Percentiles rank a stretch among this genome's conserved stretches.
These are phyloP conservation scores for Tetraselmis striata DNA, from an alignment of 139 green algal genomes.

Conservation along the genomic window DNA sequence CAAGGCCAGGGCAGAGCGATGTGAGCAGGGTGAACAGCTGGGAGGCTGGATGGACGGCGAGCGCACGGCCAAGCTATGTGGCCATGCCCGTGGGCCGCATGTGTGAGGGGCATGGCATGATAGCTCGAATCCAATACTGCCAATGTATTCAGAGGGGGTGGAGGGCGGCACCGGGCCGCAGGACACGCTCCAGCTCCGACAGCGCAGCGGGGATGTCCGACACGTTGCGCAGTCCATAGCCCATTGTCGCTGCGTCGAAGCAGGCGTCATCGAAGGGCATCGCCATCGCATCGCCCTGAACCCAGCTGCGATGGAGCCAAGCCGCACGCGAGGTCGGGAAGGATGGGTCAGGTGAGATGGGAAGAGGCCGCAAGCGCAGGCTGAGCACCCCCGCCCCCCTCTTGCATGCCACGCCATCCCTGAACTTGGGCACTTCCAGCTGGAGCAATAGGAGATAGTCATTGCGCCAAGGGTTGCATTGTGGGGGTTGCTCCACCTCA, in stretches of 20 bases:
- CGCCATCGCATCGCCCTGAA: constrained; percentile 87
- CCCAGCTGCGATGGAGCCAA: too few species aligned
- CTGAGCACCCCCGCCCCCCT: neutral
- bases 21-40: too few species aligned
- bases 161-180: constrained; percentile 55
- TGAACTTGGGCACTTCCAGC: neutral
- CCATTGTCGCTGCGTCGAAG: constrained; percentile 92
- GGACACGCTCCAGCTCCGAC: constrained; percentile 79
- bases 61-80: too few species aligned
- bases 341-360: neutral
- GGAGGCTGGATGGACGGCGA: too few species aligned
- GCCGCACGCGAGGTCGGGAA: neutral
- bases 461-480: too few species aligned
- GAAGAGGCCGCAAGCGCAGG: neutral
- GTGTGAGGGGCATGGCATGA: too few species aligned
- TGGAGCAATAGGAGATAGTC: neutral
- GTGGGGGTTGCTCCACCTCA: too few species aligned
- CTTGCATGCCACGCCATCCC: neutral
- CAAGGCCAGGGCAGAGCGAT: too few species aligned
- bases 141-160: too few species aligned
- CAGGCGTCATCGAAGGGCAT: constrained; percentile 72
- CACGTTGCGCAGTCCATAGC: constrained; percentile 94
- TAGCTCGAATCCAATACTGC: too few species aligned
- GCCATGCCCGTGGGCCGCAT: too few species aligned
- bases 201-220: constrained; percentile 45